Evolutionary conservation across 164 flowering plant genomes (phyloP).

Genomic region (Berberis vulgaris): DNA sequence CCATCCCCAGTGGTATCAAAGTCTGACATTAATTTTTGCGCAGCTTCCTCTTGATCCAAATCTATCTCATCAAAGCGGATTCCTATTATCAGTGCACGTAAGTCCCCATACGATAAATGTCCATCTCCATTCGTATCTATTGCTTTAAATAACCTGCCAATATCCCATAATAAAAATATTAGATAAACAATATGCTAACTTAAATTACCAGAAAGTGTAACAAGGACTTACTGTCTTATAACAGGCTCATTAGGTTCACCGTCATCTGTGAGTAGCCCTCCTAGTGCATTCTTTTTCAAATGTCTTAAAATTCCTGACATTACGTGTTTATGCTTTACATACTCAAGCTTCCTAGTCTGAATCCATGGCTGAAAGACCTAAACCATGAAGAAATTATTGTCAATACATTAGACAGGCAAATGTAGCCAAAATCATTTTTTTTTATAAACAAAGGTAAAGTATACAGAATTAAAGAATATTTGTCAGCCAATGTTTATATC

Average conservation of each 20-base stretch:
- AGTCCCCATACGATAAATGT: slow-evolving; percentile 11
- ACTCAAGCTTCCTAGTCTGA: slow-evolving; percentile 32
- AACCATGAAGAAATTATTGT: neutral
- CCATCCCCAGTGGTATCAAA: slow-evolving; percentile 13
- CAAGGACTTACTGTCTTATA: slow-evolving; percentile 24
- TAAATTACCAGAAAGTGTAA: neutral
- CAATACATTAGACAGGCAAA: neutral
- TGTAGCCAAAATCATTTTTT: too few species aligned
- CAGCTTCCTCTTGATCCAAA: slow-evolving; percentile 13
- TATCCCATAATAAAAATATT: neutral
- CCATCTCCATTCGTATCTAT: slow-evolving; percentile 10
- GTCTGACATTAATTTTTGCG: slow-evolving; percentile 12
- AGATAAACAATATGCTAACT: neutral
- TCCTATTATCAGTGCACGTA: slow-evolving; percentile 20
- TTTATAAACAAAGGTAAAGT: too few species aligned
- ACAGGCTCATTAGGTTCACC: slow-evolving; percentile 25
- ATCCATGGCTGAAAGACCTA: slow-evolving; percentile 45
- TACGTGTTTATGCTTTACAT: slow-evolving; percentile 38
- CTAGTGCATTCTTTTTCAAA: slow-evolving; percentile 24
- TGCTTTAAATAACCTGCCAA: slow-evolving; percentile 16
- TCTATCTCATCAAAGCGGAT: slow-evolving; percentile 18
- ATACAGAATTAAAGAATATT: too few species aligned
- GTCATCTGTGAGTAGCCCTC: slow-evolving; percentile 28
- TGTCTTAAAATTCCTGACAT: slow-evolving; percentile 31
- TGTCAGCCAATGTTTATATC: too few species aligned